Base-by-base conservation (phyloP, 2,329 filamentous ascomycete species). In the Gaeumannomyces tritici region DNA sequence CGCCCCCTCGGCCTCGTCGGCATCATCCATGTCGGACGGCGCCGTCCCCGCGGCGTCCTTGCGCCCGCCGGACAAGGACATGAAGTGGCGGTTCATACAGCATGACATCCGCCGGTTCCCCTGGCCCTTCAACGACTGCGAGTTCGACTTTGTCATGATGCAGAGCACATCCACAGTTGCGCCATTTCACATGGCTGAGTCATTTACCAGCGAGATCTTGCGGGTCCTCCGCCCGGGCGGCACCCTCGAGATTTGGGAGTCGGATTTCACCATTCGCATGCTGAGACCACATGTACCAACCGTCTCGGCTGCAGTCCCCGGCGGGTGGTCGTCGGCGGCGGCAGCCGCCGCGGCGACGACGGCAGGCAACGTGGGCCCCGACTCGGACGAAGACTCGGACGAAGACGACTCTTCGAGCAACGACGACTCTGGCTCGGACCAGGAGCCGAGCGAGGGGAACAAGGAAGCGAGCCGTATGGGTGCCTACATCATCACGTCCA, bases 1-100 rank as follows among this genome's bases (percentile, higher is more conserved):
- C 7, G 55, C 55, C 5, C 24, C 55, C 21, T 21, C 57, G 42
- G 11, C 57, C 18, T 47, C n/a, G 56, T 33, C 58, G 58, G 35
- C 21, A 56, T 31, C 60, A 12, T 59, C 61, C 6, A 56, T 59
- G 33, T 63, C 61, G 61, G 57, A 63, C 35, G 42, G 60, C 35
- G 63, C 62, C 24, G 57, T 63, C 0, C 62, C 66, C 2, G 63
- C 65, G 2, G 61, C 64, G 21, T 55, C 62, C 11, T 54, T 55
- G 47, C 57, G 61, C 9, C 82, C 84, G 67, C 78, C 79, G 4
- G 82, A 84, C 66, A 86, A 87, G 68, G 90, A 90, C 59, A 89
- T 96, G 80, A 87, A 90, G 66, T 96, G 92, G 91, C 86, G 81
- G 13, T 97, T 96, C 72, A 84, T 96, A 61, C 89, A 93, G 71